Base-by-base conservation (phyloP, 129 eudicot species). In the Chrysanthemum makinoi region DNA sequence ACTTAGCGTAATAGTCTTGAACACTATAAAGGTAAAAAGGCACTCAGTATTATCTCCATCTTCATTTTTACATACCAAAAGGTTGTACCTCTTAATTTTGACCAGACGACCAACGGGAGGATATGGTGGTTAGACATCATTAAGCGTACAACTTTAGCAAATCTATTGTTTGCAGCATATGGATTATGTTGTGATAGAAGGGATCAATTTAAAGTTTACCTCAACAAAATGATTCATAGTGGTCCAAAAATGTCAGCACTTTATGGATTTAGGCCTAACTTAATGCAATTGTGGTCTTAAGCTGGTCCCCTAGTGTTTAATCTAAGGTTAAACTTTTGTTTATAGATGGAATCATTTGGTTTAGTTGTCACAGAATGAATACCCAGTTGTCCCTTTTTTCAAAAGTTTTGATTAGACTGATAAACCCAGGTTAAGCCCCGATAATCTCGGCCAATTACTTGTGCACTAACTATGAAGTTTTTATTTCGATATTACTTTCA, bases 361-460 rank as follows among this genome's bases (percentile, higher is more conserved):
- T 52, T 77, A 72, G 65, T 81, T 81, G 79, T 79, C 83, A 74
- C 54, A 74, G 11, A 79, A 67, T 68, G 79, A 79, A 62, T 73
- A 62, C 59, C 33, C 69, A 61, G 59, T 57, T 13, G 71, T 77
- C 75, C 72, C 67, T 53, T 69, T 75, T 56, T 75, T 77, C 59
- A 57, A 70, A 56, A 73, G 78, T 70, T 69, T 62, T 71, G 75
- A 79, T 75, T 35, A 65, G 83, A 83, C 79, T 62, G 46, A 63
- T 72, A 72, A 62, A 59, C 69, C 70, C 44, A 35, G 74, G 59
- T 75, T 77, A 18, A 70, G 64, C 55, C 55, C 89, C 89, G 80
- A 82, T 79, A 82, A 76, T 85, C 48, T 75, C 89, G 86, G 89
- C 62, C 76, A 82, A 82, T 82, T 70, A 73, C 62, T 72, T 51